Conservation (phyloP, 768 basidiomycete genomes). For the Punctularia strigosozonata region DNA sequence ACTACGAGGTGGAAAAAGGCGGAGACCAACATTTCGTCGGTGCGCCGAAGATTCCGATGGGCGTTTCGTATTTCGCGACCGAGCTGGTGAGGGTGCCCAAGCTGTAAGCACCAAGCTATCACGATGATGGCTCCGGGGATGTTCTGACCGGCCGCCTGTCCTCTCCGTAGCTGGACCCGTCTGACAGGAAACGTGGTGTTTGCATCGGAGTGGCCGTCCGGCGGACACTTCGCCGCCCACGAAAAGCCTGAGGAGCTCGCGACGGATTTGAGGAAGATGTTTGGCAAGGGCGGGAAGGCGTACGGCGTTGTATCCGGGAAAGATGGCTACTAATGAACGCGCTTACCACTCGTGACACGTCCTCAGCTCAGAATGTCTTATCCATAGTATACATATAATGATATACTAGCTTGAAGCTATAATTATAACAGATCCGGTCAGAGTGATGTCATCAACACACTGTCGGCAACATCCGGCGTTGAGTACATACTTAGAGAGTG, state of each 20-base stretch:
- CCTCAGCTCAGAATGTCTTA: too few relatives aligned
- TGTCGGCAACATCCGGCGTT: too few relatives aligned
- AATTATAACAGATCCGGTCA: too few relatives aligned
- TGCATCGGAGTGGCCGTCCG: conserved; percentile 11
- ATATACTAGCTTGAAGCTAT: too few relatives aligned
- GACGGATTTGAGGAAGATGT: conserved; percentile 17
- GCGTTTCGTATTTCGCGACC: conserved; percentile 39
- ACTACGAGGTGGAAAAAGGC: conserved; percentile 15
- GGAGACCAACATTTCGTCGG: too few relatives aligned
- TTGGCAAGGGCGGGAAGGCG: conserved; percentile 15
- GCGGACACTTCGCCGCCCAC: conserved; percentile 19
- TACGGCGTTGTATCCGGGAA: conserved; percentile 10
- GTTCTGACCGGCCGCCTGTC: background rate
- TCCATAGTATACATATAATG: too few relatives aligned
- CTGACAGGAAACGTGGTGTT: conserved; percentile 16
- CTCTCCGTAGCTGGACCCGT: conserved; percentile 10
- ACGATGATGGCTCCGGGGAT: too few relatives aligned
- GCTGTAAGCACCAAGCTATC: conserved; percentile 17
- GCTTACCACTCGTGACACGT: too few relatives aligned
- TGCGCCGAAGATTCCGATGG: too few relatives aligned
- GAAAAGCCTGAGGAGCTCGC: conserved; percentile 14
- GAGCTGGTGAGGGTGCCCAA: conserved; percentile 26
- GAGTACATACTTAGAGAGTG: too few relatives aligned
- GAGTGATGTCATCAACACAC: too few relatives aligned
- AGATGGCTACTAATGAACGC: conserved; percentile 4